Percentiles rank a stretch among this genome's conserved stretches.
phyloP scores from a whole-genome alignment of 2,329 filamentous ascomycete genomes.

The Fusarium algeriense region DNA sequence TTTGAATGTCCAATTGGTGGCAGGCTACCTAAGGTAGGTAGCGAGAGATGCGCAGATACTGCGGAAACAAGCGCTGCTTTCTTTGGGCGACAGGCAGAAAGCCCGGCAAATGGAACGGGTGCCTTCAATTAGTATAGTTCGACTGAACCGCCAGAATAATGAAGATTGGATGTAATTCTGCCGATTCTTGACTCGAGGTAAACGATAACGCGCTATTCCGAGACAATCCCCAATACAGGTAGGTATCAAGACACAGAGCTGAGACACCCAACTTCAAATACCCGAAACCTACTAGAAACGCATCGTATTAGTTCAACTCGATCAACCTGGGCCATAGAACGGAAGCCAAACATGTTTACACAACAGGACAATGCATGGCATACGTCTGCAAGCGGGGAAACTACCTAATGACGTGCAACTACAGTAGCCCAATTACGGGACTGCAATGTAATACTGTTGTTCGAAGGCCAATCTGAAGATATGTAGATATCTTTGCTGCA shows the following conservation, averaged over 20 bases:
- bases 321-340: conserved; percentile 11
- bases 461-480: conserved; percentile 5
- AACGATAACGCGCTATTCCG: conserved; percentile 5
- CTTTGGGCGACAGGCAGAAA: conserved; percentile 7
- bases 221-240: conserved; percentile 13
- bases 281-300: conserved; percentile 35
- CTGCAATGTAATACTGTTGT: conserved; percentile 15
- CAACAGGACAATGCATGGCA: conserved; percentile 6
- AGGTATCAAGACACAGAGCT: not conserved
- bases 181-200: not conserved
- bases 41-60: conserved; percentile 30
- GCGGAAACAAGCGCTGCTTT: conserved; percentile 25
- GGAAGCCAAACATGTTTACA: conserved; percentile 18
- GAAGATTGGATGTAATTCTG: not conserved
- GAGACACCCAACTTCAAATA: conserved; percentile 21
- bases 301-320: conserved; percentile 26
- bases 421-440: not conserved
- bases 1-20: conserved; percentile 35
- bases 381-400: conserved; percentile 8
- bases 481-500: conserved; percentile 20
- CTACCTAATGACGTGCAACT: conserved; percentile 17
- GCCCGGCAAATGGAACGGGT: conserved; percentile 7
- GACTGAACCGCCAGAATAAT: not conserved
- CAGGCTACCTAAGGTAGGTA: not conserved
- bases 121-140: conserved; percentile 10